Conservation (phyloP, 805 yeast genomes). For the Zygoascus biomembranicola region DNA sequence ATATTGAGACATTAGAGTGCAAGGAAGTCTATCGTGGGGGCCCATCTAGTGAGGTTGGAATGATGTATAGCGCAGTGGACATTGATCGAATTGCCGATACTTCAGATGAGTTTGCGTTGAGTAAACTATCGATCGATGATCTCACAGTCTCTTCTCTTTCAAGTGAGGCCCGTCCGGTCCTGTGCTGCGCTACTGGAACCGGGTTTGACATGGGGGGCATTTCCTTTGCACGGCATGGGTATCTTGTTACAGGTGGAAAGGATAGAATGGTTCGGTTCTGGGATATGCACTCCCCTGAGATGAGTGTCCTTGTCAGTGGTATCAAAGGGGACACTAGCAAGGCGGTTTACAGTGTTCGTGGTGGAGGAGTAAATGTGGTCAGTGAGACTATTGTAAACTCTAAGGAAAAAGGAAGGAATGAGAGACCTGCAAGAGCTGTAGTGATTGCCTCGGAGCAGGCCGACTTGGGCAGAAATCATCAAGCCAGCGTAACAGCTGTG, state of each 20-base stretch:
- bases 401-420: slow-evolving; percentile 8
- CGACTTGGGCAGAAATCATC: slow-evolving; percentile 37
- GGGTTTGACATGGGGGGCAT: slow-evolving; percentile 7
- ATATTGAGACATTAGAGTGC: slow-evolving; percentile 56
- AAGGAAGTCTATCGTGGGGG: slow-evolving; percentile 33
- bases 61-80: slow-evolving; percentile 8
- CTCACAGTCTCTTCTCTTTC: neutral
- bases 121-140: neutral
- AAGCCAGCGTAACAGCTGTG: slow-evolving; percentile 44
- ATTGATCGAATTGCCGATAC: slow-evolving; percentile 1
- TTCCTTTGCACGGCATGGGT: slow-evolving; percentile 9
- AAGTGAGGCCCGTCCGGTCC: neutral
- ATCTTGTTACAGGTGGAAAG: slow-evolving; percentile 26
- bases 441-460: slow-evolving; percentile 38
- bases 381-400: slow-evolving; percentile 29
- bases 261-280: slow-evolving; percentile 29
- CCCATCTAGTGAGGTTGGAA: slow-evolving; percentile 11
- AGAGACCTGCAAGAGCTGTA: slow-evolving; percentile 25
- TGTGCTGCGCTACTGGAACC: slow-evolving; percentile 5
- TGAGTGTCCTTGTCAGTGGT: slow-evolving; percentile 28
- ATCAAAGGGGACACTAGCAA: slow-evolving; percentile 17
- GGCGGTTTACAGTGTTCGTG: slow-evolving; percentile 15
- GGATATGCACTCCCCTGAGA: slow-evolving; percentile 29
- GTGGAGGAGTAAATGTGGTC: slow-evolving; percentile 28
- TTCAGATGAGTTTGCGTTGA: neutral